Conservation (phyloP, 1,139 yeast genomes). For the Hyphopichia fennica region DNA sequence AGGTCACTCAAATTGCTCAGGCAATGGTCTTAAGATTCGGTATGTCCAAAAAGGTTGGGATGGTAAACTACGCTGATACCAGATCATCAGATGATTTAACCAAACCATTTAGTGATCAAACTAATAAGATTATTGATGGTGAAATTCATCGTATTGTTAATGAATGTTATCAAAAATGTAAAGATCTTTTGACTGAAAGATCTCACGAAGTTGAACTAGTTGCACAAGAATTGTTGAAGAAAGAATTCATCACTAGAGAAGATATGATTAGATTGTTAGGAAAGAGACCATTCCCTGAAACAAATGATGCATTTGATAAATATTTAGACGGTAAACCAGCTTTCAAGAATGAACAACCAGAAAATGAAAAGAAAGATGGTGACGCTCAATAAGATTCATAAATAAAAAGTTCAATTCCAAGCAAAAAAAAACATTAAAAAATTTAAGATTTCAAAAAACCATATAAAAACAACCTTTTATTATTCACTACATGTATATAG, state of each 20-base stretch:
- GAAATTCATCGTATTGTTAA: slow-evolving; percentile 66
- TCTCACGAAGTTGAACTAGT: slow-evolving; percentile 46
- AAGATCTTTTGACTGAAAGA: slow-evolving; percentile 54
- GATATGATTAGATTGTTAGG: slow-evolving; percentile 77
- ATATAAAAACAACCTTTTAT: background rate
- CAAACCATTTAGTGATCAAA: slow-evolving; percentile 89
- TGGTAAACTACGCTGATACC: slow-evolving; percentile 64
- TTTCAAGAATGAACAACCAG: slow-evolving; percentile 29
- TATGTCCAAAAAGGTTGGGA: slow-evolving; percentile 71
- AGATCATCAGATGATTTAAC: slow-evolving; percentile 65
- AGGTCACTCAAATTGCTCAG: slow-evolving; percentile 75
- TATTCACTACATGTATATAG: background rate
- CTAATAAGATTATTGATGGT: slow-evolving; percentile 66
- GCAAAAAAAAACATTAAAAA: too few species aligned
- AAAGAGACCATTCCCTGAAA: slow-evolving; percentile 73
- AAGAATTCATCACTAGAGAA: slow-evolving; percentile 77
- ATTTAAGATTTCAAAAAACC: background rate
- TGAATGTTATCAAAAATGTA: slow-evolving; percentile 53
- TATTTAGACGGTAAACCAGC: slow-evolving; percentile 55
- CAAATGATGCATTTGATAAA: slow-evolving; percentile 79
- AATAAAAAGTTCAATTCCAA: background rate
- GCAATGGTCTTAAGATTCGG: slow-evolving; percentile 76
- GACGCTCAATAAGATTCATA: slow-evolving; percentile 7
- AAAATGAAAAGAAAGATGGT: slow-evolving; percentile 12
- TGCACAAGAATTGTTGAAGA: slow-evolving; percentile 64